These are phyloP conservation scores for Pythium phragmiticola DNA, from an alignment of 352 stramenopile genomes.

Conservation along the genomic window DNA sequence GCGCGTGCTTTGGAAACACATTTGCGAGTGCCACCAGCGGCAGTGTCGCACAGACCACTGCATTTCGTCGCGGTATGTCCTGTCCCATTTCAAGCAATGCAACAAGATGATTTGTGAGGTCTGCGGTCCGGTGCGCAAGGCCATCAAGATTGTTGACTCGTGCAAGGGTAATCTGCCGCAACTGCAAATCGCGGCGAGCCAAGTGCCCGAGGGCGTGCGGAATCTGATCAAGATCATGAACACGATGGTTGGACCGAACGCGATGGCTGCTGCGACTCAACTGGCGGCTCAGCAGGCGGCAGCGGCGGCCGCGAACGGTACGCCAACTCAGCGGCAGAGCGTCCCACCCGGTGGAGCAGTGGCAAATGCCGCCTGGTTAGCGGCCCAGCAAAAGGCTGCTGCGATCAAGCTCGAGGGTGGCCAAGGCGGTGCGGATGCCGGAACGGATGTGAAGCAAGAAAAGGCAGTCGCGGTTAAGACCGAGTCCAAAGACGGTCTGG, in stretches of 20 bases:
- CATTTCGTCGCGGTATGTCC: conserved; percentile 85
- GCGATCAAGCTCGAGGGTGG: conserved; percentile 20
- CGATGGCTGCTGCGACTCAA: conserved; percentile 11
- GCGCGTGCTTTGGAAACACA: conserved; percentile 91
- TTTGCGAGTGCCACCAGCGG: conserved; percentile 87
- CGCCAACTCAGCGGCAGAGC: conserved; percentile 16
- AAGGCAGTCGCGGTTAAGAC: conserved; percentile 10
- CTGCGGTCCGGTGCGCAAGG: conserved; percentile 81
- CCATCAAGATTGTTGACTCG: conserved; percentile 87
- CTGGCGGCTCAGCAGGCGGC: conserved; percentile 13
- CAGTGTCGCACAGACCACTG: conserved; percentile 87
- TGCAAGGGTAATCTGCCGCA: conserved; percentile 72
- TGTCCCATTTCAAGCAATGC: conserved; percentile 91
- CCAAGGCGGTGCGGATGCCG: conserved; percentile 6
- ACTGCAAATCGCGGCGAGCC: conserved; percentile 63
- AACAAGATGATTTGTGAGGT: conserved; percentile 92
- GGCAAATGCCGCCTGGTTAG: conserved; percentile 24
- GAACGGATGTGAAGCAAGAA: not conserved
- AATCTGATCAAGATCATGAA: conserved; percentile 90
- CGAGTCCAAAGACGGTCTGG: conserved; percentile 18
- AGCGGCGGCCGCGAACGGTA: conserved; percentile 16
- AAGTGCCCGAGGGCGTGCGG: conserved; percentile 74
- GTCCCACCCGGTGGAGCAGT: conserved; percentile 5
- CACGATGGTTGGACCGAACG: conserved; percentile 41
- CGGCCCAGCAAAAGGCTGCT: conserved; percentile 25